Evolutionary conservation across 441 rosid genomes (phyloP), one percentile per base, ranked within the genome.

Genomic region (Erodium texanum): DNA sequence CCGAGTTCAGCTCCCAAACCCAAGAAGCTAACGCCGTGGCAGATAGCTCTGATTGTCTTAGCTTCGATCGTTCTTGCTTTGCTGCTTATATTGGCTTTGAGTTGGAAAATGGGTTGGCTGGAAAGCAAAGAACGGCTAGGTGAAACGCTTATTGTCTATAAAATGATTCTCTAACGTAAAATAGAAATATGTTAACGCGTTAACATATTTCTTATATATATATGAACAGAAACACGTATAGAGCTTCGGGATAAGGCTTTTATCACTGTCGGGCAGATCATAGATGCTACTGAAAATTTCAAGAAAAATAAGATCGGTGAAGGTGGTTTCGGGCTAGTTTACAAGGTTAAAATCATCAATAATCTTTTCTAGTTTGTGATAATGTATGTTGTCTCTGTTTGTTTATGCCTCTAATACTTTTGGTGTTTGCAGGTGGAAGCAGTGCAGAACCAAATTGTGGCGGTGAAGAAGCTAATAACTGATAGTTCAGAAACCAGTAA

Each of bases 31-130:
- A 54, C 22, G 11, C 61, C 61, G 0, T 54, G 61, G 61, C 23
- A 54, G 23, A 54, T 54, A 54, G 61, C 12, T 8, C 61, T 54
- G 61, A 19, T 54, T 7, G 61, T 54, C 61, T 6, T 54, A 54
- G 61, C 61, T 54, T 54, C 61, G 24, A 54, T 54, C 23, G 8
- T 54, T 54, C 19, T 54, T 54, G 61, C 61, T 54, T 19, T 54
- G 61, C 22, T 54, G 23, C 22, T 19, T 54, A 20, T 20, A 19
- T 18, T 54, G 61, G 61, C 61, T 54, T 18, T 54, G 12, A 18
- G 22, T 54, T 54, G 61, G 61, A 16, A 54, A 54, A 54, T 54
- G 61, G 61, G 61, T 8, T 54, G 61, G 61, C 61, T 54, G 23
- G 61, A 54, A 54, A 54, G 22, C 61, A 54, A 54, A 54, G 20